Base-by-base conservation (phyloP, 169 alveolate species). In the Cardiosporidium cionae region DNA sequence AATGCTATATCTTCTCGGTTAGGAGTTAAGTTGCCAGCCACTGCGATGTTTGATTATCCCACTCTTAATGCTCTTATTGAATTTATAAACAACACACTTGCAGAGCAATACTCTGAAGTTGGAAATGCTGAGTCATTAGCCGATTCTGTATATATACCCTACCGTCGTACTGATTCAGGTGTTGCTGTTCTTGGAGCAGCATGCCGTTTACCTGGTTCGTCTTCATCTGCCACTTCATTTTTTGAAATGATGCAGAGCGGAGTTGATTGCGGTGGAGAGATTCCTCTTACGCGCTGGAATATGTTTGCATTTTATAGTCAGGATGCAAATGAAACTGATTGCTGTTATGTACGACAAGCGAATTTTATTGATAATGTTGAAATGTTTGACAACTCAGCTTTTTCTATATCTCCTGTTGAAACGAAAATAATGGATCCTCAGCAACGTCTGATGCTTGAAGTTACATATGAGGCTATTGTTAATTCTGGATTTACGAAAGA, bases 341-440 rank as follows among this genome's bases (percentile, higher is more conserved):
- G 74, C 34, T 69, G 78, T 65, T 70, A 32, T 52, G 84, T 71
- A 7, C 63, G 64, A 27, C 68, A 54, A n/a, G 92, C 89, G 0
- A 89, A 84, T 32, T 84, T 87, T 33, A 73, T 87, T 29, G 85
- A 74, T 34, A 74, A 70, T 31, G 83, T 78, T 31, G 79, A 74
- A 53, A 23, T 52, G 44, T 81, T 81, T 81, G 87, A 81, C 58
- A 72, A 76, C 73, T 52, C 52, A 37, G 74, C 70, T 70, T 81
- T 81, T 77, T 74, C 73, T 70, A 76, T 81, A 34, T 62, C 80
- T 23, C 76, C 82, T 27, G 76, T 80, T 5, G 87, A 81, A 72
- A 81, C 71, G 22, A 33, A 32, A 52, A 67, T 78, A 3, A 83
- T 86, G 89, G 91, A 86, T 70, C 91, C 91, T 29, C 91, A 86